Evolutionary conservation across 148 eudicot genomes (phyloP).

Genomic region (Chenopodium suecicum): DNA sequence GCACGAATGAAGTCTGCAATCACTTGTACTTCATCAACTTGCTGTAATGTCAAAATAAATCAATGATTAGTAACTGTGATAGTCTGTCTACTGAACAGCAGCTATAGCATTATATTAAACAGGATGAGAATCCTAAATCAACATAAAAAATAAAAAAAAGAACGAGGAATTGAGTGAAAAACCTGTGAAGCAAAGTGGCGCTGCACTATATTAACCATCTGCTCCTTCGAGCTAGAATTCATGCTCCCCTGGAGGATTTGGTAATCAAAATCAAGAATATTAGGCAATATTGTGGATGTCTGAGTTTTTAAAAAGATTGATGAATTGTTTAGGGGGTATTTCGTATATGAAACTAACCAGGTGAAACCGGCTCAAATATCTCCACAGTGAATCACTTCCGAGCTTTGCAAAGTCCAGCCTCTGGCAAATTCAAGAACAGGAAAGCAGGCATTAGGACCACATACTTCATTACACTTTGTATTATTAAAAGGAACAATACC

Average conservation of each 20-base stretch:
- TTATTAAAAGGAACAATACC: neutral
- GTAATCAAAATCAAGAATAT: slow-evolving; percentile 2
- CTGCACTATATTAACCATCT: slow-evolving; percentile 63
- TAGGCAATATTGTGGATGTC: neutral
- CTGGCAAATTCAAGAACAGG: slow-evolving; percentile 35
- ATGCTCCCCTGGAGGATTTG: slow-evolving; percentile 49
- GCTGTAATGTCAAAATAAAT: slow-evolving; percentile 40
- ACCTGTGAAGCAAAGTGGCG: slow-evolving; percentile 89
- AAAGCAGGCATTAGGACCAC: slow-evolving; percentile 14
- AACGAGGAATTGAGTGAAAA: neutral
- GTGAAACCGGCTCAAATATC: slow-evolving; percentile 77
- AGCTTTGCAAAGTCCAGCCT: slow-evolving; percentile 69
- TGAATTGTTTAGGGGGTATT: neutral
- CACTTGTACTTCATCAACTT: slow-evolving; percentile 81
- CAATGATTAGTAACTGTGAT: neutral
- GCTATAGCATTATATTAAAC: neutral
- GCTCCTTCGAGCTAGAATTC: slow-evolving; percentile 64
- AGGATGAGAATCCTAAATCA: too few relatives aligned
- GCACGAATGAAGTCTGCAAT: slow-evolving; percentile 67
- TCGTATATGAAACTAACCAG: slow-evolving; percentile 50
- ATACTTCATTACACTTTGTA: neutral
- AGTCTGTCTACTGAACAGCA: neutral
- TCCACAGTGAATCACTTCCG: slow-evolving; percentile 81
- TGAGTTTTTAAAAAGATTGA: neutral
- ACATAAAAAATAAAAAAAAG: too few relatives aligned